Percentiles rank a stretch among this genome's conserved stretches.
phyloP scores from a whole-genome alignment of 148 eudicot genomes.

The Chenopodium berlandieri region DNA sequence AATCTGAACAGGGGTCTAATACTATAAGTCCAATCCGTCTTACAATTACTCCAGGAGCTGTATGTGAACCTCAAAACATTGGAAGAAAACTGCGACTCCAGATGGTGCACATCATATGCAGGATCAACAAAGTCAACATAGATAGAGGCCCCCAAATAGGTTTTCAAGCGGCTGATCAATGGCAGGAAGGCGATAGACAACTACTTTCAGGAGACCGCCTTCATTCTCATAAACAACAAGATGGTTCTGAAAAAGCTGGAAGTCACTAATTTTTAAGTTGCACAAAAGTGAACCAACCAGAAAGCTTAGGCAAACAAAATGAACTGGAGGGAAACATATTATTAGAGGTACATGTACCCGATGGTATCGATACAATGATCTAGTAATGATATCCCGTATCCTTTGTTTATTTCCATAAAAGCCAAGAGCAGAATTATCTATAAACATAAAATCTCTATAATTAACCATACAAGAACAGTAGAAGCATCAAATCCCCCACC shows the following conservation, averaged over 20 bases:
- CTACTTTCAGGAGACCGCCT: conserved; percentile 60
- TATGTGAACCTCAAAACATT: conserved; percentile 65
- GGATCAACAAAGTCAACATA: conserved; percentile 79
- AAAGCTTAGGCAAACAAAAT: conserved; percentile 10
- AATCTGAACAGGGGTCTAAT: too few species aligned
- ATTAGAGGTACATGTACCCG: not conserved
- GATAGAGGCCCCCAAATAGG: conserved; percentile 49
- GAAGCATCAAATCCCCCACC: not conserved
- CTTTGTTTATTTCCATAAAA: not conserved
- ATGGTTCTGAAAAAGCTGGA: conserved; percentile 68
- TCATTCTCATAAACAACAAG: conserved; percentile 77
- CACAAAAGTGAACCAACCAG: conserved; percentile 24
- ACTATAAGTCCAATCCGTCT: too few species aligned
- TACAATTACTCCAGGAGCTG: conserved; percentile 66
- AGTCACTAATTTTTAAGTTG: conserved; percentile 47
- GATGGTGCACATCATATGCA: conserved; percentile 53
- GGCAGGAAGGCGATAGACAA: conserved; percentile 67
- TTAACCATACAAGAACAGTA: not conserved
- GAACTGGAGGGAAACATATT: not conserved
- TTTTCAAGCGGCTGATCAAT: conserved; percentile 58
- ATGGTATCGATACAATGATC: not conserved
- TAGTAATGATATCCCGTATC: not conserved
- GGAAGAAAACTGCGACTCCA: conserved; percentile 69
- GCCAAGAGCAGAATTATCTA: not conserved
- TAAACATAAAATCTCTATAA: not conserved